These are phyloP conservation scores for Podospora fimiseda DNA, from an alignment of 495 filamentous ascomycete genomes.

Conservation along the genomic window DNA sequence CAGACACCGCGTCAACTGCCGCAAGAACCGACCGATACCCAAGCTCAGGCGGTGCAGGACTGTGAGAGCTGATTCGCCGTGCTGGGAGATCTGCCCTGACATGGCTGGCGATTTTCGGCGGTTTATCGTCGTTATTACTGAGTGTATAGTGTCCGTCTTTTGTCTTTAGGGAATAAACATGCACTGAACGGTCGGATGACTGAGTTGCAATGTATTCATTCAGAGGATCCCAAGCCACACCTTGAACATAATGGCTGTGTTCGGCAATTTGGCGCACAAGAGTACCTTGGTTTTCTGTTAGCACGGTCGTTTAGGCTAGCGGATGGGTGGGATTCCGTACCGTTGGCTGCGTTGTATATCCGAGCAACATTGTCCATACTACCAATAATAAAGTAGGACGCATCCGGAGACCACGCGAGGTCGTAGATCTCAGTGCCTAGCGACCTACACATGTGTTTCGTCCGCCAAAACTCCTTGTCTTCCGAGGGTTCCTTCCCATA, in stretches of 20 bases:
- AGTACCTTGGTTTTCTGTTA: constrained; percentile 52
- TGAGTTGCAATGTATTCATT: constrained; percentile 99
- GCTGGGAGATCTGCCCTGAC: constrained; percentile 86
- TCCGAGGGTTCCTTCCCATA: constrained; percentile 82
- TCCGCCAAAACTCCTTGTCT: constrained; percentile 94
- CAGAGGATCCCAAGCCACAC: constrained; percentile 95
- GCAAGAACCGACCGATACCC: constrained; percentile 51
- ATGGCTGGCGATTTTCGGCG: constrained; percentile 45
- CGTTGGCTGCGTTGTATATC: constrained; percentile 92
- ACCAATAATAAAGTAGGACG: constrained; percentile 91
- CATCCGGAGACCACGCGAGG: constrained; percentile 96
- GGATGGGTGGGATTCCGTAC: constrained; percentile 41
- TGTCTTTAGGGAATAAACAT: constrained; percentile 92
- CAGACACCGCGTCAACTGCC: constrained; percentile 44
- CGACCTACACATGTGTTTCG: constrained; percentile 95
- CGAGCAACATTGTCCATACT: constrained; percentile 99
- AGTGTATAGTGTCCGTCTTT: constrained; percentile 95
- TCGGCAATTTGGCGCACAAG: constrained; percentile 95
- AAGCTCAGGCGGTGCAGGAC: constrained; percentile 84
- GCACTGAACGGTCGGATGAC: constrained; percentile 94
- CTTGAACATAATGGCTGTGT: constrained; percentile 98
- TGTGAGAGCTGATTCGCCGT: constrained; percentile 83
- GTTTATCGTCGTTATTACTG: constrained; percentile 38
- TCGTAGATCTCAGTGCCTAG: constrained; percentile 94
- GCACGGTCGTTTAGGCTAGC: no score